Evolutionary conservation across 805 yeast genomes (phyloP), one percentile per base, ranked within the genome.

Genomic region (Hanseniaspora thailandica): DNA sequence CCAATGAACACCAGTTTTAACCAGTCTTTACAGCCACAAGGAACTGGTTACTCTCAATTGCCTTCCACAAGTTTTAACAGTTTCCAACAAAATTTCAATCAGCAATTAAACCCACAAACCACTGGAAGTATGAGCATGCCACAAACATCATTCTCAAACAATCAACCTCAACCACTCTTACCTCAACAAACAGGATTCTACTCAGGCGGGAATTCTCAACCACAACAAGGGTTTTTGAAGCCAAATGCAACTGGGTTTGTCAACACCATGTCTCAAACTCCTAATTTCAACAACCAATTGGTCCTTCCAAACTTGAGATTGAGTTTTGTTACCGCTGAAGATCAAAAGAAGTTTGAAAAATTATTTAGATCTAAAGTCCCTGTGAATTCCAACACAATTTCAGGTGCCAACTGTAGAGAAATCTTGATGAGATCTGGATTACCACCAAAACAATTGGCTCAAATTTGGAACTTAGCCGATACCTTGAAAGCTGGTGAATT

Each of bases 391-490:
- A 70, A 70, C 35, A 65, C 76, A 5, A 77, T 84, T 52, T 70
- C 75, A 43, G 89, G 90, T 10, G 82, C 79, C 45, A 71, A 83
- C 5, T 95, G 96, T 15, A 79, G 89, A 59, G 81, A 80, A 57
- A 82, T 90, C 56, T 72, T 90, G 60, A 71, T 86, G 70, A 78
- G 85, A 59, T 88, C 96, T 0, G 86, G 86, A 6, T 72, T 90
- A 52, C 72, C 78, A 40, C 87, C 95, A 2, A 73, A 77, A 25
- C 78, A 82, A 41, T 73, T 90, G 60, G 90, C 90, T 2, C 86
- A 80, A 60, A 84, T 90, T 56, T 90, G 97, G 97, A 81, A 84
- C 23, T 71, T 90, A 55, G 77, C 95, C n/a, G 97, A 90, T 63
- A 82, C 95, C 2, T 84, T 81, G 60, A 83, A 80, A 61, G 81